Evolutionary conservation across 371 early-diverging fungal genomes (phyloP), one percentile per base, ranked within the genome.

Genomic region (Gilbertella persicaria): DNA sequence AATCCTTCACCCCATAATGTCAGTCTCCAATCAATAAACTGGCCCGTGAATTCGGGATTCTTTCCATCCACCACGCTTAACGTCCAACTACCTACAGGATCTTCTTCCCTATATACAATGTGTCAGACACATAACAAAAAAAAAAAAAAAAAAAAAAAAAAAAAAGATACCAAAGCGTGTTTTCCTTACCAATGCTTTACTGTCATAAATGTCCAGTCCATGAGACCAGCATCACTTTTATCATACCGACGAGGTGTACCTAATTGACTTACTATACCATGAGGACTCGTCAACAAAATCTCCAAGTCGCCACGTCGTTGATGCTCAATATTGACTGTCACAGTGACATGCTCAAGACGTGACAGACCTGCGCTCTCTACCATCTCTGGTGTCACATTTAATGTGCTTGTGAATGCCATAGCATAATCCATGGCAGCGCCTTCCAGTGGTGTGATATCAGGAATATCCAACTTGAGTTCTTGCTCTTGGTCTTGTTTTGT

Each of bases 151-250:
- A n/a, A n/a, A n/a, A n/a, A n/a, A n/a, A n/a, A n/a, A n/a, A n/a
- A n/a, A n/a, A n/a, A n/a, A n/a, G n/a, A 35, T 19, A 16, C 3
- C 6, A 2, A 41, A 5, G 4, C 0, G 2, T 28, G 51, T 16
- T 17, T 28, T 40, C 13, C 38, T 53, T 73, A 90, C 99, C 99
- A 98, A 60, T 97, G 97, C 70, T 90, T 92, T 29, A 98, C 95
- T 16, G 84, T 87, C 93, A 94, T 94, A 57, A 97, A 91, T 8
- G 93, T 95, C 97, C 98, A 98, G 58, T 89, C 76, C 14, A 43
- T 23, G 41, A 94, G 85, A 2, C 99, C 99, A 2, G 64, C 69
- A 3, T 46, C 58, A 63, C 81, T 82, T 8, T 57, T 54, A 64
- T 98, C 99, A 47, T 58, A 64, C 8, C 64, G 74, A 7, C 99